Base-by-base conservation (phyloP, 148 eudicot genomes). In the Linanthus parryae region DNA sequence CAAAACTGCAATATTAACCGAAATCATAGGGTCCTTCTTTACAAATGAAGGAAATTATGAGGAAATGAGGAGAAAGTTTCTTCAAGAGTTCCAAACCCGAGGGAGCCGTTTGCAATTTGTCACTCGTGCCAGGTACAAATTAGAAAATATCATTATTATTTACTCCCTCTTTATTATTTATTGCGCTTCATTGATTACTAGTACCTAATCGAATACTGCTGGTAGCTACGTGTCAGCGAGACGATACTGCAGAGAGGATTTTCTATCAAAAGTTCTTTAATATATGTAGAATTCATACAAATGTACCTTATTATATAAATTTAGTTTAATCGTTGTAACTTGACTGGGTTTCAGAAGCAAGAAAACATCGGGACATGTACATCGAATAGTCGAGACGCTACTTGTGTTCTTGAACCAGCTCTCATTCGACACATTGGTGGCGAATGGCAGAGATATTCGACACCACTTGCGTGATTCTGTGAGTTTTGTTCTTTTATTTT, bases 381-480 rank as follows among this genome's bases (percentile, higher is more conserved):
- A 56, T 2, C 49, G 23, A 20, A 54, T 85, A 29, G 45, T 78
- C 26, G 70, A 65, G 10, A 62, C 57, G 27, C 53, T 85, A 14
- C 12, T 69, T 26, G 62, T 69, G 48, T 75, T 79, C 41, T 35
- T 90, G 40, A 73, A 80, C 9, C 76, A 90, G 24, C 78, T 90
- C 18, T 69, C 88, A 35, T 37, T 83, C 64, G 88, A 85, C 29
- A 71, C 69, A 36, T 15, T 77, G 38, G 59, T 68, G 64, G 83
- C 61, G 2, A 67, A 82, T 13, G 83, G 83, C 22, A 55, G 51
- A 65, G 84, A 85, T 59, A 72, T 83, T 33, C 68, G 71, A 14
- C 67, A 52, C 25, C 70, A 69, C 40, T 58, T 85, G 31, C 73
- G 30, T 20, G 53, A 56, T n/a, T 71, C 85, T 23, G 95, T 90